Percentiles rank a stretch among this genome's conserved stretches.
These are phyloP conservation scores for Gaeumannomyces tritici DNA, from an alignment of 2,329 filamentous ascomycete genomes.

Conservation along the genomic window DNA sequence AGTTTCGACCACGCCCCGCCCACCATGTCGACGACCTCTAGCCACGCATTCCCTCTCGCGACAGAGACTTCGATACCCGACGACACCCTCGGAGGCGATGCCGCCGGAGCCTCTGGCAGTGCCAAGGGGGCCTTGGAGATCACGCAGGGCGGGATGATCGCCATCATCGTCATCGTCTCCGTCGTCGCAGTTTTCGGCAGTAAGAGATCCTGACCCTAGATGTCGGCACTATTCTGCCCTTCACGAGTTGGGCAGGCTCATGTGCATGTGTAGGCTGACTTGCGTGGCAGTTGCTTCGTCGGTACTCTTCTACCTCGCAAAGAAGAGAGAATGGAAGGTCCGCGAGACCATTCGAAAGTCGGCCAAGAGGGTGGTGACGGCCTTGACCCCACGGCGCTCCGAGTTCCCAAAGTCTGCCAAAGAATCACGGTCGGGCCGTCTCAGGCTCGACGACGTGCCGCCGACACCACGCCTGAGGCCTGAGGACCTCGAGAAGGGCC, in stretches of 20 bases:
- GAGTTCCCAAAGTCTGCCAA: constrained; percentile 53
- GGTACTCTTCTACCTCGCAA: constrained; percentile 67
- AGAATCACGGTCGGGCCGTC: constrained; percentile 27
- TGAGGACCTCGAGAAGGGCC: constrained; percentile 51
- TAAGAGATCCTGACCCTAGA: constrained; percentile 22
- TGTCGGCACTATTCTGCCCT: constrained; percentile 1
- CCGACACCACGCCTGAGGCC: constrained; percentile 45
- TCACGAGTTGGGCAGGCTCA: background rate
- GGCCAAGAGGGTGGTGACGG: constrained; percentile 49
- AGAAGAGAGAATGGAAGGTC: constrained; percentile 77
- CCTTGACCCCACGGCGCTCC: constrained; percentile 50
- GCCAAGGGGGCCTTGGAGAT: constrained; percentile 51
- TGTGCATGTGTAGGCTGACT: background rate
- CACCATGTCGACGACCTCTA: constrained; percentile 27
- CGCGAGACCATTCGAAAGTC: constrained; percentile 63
- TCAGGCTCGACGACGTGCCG: constrained; percentile 45
- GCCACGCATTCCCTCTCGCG: constrained; percentile 30
- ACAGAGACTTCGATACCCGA: constrained; percentile 27
- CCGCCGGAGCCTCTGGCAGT: constrained; percentile 56
- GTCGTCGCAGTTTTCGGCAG: constrained; percentile 59
- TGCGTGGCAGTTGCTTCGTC: constrained; percentile 47
- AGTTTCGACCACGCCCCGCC: background rate
- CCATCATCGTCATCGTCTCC: constrained; percentile 65
- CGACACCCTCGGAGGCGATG: constrained; percentile 26
- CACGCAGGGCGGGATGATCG: constrained; percentile 60